Evolutionary conservation across 2,329 filamentous ascomycete species (phyloP).

Genomic region (Blastomyces percursus): DNA sequence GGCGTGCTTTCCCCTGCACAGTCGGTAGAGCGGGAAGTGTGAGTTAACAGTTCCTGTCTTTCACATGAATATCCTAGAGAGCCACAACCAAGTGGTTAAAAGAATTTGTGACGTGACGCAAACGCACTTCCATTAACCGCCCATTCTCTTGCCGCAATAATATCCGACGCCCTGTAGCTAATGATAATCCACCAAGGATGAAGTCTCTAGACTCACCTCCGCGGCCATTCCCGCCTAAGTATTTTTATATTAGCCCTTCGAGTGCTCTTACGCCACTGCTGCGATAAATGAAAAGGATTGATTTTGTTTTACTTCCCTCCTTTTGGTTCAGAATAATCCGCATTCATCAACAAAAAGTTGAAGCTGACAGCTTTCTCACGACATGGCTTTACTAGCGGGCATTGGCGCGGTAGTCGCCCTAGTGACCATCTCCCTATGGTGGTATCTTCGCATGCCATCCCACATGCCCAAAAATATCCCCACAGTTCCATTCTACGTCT

Average conservation of each 20-base stretch:
- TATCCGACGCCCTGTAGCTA: background rate
- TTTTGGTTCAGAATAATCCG: background rate
- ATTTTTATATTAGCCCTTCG: background rate
- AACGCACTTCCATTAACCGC: background rate
- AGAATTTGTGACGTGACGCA: background rate
- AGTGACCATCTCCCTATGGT: background rate
- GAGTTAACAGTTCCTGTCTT: background rate
- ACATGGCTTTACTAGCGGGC: background rate
- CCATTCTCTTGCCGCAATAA: background rate
- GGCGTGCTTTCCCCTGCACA: background rate
- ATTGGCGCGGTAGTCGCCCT: background rate
- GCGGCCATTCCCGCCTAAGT: background rate
- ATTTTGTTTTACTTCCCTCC: background rate
- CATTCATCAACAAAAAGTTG: background rate
- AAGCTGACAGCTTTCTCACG: background rate
- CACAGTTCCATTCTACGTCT: constrained; percentile 1
- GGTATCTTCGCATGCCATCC: background rate
- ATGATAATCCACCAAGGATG: background rate
- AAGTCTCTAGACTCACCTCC: background rate
- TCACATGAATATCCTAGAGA: background rate
- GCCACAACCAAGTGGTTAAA: background rate
- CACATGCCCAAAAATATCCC: constrained; percentile 5
- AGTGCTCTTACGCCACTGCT: background rate
- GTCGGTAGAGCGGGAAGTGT: background rate
- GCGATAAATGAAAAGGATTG: background rate